phyloP scores from a whole-genome alignment of 306 rosid species.

The Carpinus viminea region DNA sequence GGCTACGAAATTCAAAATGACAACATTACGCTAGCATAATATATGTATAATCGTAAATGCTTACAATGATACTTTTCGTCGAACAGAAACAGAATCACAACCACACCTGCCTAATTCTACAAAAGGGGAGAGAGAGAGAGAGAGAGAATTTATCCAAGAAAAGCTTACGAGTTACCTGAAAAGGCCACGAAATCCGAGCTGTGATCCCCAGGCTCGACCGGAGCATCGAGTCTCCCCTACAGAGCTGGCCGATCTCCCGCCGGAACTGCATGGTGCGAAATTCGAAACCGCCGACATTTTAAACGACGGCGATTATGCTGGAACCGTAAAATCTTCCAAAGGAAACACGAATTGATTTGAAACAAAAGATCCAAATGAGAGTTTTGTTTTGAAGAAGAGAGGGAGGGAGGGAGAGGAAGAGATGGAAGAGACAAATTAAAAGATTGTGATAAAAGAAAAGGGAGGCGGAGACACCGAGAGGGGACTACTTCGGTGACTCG shows the following conservation, averaged over 20 bases:
- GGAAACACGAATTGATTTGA: not conserved
- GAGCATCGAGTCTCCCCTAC: conserved; percentile 20
- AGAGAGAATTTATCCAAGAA: not conserved
- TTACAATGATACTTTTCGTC: not conserved
- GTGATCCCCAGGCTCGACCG: conserved; percentile 8
- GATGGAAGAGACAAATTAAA: not conserved
- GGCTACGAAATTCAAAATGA: not conserved
- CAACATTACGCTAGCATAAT: too few species aligned
- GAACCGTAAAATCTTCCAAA: not conserved
- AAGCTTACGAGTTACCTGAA: conserved; percentile 31
- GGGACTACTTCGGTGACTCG: not conserved
- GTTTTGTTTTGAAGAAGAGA: not conserved
- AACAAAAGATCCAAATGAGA: not conserved
- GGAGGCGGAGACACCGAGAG: not conserved
- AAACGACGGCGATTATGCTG: not conserved
- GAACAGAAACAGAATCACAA: not conserved
- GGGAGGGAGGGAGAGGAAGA: not conserved
- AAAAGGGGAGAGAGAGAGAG: too few species aligned
- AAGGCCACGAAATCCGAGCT: conserved; percentile 33
- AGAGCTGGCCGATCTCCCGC: conserved; percentile 28
- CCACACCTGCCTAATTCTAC: not conserved
- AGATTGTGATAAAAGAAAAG: not conserved
- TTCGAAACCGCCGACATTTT: conserved; percentile 59
- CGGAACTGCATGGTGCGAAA: conserved; percentile 40
- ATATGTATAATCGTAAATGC: too few species aligned